These are phyloP conservation scores for Boletus tylopilopsis DNA, from an alignment of 768 basidiomycete species.

Conservation along the genomic window DNA sequence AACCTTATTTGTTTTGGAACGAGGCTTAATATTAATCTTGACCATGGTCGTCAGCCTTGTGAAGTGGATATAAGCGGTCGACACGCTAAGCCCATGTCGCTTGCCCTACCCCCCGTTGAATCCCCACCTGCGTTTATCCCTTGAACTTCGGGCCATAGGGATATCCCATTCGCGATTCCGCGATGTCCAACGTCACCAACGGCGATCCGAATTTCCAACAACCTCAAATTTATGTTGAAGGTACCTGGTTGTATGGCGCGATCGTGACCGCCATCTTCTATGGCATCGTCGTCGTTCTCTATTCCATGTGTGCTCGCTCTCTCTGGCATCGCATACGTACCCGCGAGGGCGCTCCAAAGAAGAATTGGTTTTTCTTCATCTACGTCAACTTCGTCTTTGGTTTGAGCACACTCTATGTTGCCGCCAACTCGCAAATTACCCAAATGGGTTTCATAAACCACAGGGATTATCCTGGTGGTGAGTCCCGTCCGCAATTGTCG, in stretches of 20 bases:
- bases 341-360: slow-evolving; percentile 5
- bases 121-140: slow-evolving; percentile 6
- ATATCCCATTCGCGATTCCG: not conserved
- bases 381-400: slow-evolving; percentile 29
- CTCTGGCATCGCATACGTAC: slow-evolving; percentile 23
- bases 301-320: slow-evolving; percentile 25
- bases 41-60: no score
- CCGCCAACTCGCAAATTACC: slow-evolving; percentile 22
- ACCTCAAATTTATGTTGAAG: slow-evolving; percentile 19
- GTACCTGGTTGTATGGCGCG: slow-evolving; percentile 30
- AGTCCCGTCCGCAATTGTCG: not conserved
- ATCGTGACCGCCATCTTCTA: slow-evolving; percentile 27
- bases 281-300: slow-evolving; percentile 26
- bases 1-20: no score
- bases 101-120: not conserved
- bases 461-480: slow-evolving; percentile 32
- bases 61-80: slow-evolving; percentile 6
- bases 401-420: slow-evolving; percentile 27
- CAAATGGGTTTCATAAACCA: slow-evolving; percentile 30
- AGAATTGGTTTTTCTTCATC: slow-evolving; percentile 27
- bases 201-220: slow-evolving; percentile 10
- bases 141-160: not conserved
- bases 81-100: not conserved
- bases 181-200: slow-evolving; percentile 18
- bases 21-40: no score